Evolutionary conservation across 2,329 filamentous ascomycete genomes (phyloP).

Genomic region (Apiospora hydei): DNA sequence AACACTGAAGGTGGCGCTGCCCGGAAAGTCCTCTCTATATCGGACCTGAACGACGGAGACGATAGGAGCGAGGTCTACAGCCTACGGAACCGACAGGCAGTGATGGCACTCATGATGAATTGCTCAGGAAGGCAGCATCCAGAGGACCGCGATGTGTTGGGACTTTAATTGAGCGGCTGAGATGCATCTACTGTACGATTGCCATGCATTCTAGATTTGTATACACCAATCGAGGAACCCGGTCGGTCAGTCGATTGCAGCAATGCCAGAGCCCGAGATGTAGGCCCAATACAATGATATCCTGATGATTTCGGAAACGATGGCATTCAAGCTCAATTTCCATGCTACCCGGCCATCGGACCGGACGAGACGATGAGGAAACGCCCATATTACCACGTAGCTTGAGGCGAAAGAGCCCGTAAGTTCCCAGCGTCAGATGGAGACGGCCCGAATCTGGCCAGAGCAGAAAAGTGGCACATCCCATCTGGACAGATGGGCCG

Average conservation of each 20-base stretch:
- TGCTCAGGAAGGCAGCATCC: no score
- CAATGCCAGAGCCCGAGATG: not conserved
- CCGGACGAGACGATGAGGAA: constrained; percentile 4
- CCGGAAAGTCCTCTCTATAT: not conserved
- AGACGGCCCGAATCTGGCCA: constrained; percentile 20
- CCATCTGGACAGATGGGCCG: not conserved
- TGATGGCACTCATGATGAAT: no score
- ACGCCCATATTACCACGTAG: constrained; percentile 8
- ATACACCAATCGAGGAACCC: not conserved
- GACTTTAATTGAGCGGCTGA: not conserved
- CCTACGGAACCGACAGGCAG: not conserved
- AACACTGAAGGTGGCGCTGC: constrained; percentile 19
- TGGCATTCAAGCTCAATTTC: not conserved
- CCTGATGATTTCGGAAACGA: not conserved
- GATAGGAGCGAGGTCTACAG: not conserved
- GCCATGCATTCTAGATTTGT: not conserved
- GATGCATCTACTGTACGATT: not conserved
- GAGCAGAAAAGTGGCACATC: constrained; percentile 12
- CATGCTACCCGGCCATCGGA: constrained; percentile 13
- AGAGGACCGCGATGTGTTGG: not conserved
- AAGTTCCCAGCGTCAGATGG: constrained; percentile 7
- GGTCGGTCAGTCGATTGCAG: not conserved
- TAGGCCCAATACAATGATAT: no score
- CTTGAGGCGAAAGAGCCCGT: constrained; percentile 11
- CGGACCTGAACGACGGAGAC: not conserved